A percentile compares a stretch with the other conserved stretches of the same genome.
These are phyloP conservation scores for Fusarium poae DNA, from an alignment of 2,329 filamentous ascomycete genomes.

Conservation along the genomic window DNA sequence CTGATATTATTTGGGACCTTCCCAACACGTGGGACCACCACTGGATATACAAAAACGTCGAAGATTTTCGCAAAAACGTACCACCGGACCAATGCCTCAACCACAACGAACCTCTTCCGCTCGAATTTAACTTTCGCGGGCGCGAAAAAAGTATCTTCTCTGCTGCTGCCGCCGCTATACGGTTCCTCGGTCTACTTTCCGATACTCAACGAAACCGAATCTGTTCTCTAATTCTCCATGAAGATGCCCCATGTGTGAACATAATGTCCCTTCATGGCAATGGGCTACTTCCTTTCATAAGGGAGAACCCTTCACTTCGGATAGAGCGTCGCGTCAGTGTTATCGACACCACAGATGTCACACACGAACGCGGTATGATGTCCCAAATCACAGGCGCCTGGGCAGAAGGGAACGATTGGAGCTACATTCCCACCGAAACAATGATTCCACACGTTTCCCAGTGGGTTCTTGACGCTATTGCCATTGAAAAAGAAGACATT, in stretches of 20 bases:
- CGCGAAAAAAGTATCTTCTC: slow-evolving; percentile 23
- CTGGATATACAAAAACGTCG: background rate
- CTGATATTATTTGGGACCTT: background rate
- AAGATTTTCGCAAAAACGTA: too few species aligned
- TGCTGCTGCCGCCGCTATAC: slow-evolving; percentile 19
- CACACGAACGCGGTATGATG: too few species aligned
- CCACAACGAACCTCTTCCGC: fast-evolving
- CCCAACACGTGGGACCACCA: background rate
- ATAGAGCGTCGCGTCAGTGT: slow-evolving; percentile 26
- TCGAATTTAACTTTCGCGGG: background rate
- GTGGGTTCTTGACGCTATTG: background rate
- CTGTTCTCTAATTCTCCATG: background rate
- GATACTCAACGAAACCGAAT: background rate
- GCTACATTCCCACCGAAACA: too few species aligned
- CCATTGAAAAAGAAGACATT: background rate
- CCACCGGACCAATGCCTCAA: too few species aligned
- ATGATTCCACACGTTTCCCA: too few species aligned
- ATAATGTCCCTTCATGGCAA: background rate
- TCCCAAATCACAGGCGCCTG: too few species aligned
- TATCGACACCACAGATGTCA: background rate
- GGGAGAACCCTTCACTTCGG: slow-evolving; percentile 21
- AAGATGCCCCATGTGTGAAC: slow-evolving; percentile 4
- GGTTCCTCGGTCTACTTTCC: slow-evolving; percentile 15
- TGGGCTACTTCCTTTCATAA: slow-evolving; percentile 4
- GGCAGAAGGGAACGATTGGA: too few species aligned